Evolutionary conservation across 306 rosid genomes (phyloP).

Genomic region (Morella rubra): DNA sequence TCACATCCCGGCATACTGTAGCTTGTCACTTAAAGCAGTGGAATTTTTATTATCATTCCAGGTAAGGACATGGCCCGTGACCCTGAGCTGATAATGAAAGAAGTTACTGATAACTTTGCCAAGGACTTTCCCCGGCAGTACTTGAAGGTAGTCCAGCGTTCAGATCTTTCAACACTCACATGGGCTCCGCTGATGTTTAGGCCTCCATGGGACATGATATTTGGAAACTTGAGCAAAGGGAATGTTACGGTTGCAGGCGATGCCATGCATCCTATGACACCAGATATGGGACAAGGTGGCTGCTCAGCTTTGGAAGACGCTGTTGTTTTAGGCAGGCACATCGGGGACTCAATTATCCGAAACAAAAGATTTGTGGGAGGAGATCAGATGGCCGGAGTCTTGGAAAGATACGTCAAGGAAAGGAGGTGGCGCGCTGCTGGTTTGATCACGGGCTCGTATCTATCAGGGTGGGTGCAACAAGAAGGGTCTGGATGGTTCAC

Average conservation of each 20-base stretch:
- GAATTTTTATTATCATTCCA: background rate
- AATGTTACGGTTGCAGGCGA: conserved; percentile 27
- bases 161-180: conserved; percentile 16
- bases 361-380: background rate
- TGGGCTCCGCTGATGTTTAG: background rate
- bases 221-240: conserved; percentile 12
- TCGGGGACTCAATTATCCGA: background rate
- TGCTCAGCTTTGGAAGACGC: conserved; percentile 27
- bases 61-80: background rate
- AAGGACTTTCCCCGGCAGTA: conserved; percentile 12
- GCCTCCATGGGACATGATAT: conserved; percentile 29
- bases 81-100: conserved; percentile 15
- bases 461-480: conserved; percentile 12
- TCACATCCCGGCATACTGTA: too few species aligned
- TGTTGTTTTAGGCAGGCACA: conserved; percentile 10
- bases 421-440: conserved; percentile 8
- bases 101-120: conserved; percentile 18
- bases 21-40: background rate
- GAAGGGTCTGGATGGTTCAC: conserved; percentile 12
- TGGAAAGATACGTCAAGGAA: background rate
- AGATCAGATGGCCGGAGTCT: background rate
- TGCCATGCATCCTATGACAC: conserved; percentile 38
- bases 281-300: conserved; percentile 27
- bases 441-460: background rate
- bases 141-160: conserved; percentile 1